Evolutionary conservation across 768 basidiomycete species (phyloP), one percentile per base, ranked within the genome.

Genomic region (Cyclocybe cylindracea): DNA sequence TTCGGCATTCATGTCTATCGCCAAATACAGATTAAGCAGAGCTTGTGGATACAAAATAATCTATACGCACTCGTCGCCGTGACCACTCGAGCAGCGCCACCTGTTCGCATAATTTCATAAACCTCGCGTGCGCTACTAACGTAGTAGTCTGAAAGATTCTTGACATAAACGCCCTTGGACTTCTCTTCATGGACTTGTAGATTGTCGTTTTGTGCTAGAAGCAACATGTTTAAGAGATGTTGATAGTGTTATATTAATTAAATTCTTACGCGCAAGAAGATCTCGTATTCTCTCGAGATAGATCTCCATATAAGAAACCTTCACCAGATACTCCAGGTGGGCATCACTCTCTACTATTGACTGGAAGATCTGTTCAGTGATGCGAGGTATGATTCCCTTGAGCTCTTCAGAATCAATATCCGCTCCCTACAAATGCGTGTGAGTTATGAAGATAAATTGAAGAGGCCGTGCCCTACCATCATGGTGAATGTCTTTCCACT

Each of bases 221-320:
- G 41, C 55, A 40, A 34, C 46, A 34, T 16, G 10, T 16, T 44
- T 11, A 57, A 38, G 24, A 51, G 31, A n/a, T 37, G 39, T 38
- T 51, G 7, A 9, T 36, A 7, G n/a, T 16, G 29, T 45, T 33
- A 11, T 33, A 51, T 45, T 51, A 16, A 42, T 24, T 32, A n/a
- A 13, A n/a, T 13, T 46, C 96, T 65, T 70, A 98, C 96, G 97
- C 54, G 94, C 89, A 48, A 99, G 80, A 49, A 99, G 74, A 79
- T 99, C 97, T 46, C 95, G 83, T 59, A 99, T 93, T 56, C 88
- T 85, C 71, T 99, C 97, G 54, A 98, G 80, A 71, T 99, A 99
- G 53, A 99, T 98, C 75, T 99, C 97, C 96, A 99, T 98, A 70
- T 98, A 99, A 34, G 94, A 97, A 46, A 98, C 97, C 74, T 99